Conservation (phyloP, 139 green algal species). For the Chlamydomonas schloesseri region DNA sequence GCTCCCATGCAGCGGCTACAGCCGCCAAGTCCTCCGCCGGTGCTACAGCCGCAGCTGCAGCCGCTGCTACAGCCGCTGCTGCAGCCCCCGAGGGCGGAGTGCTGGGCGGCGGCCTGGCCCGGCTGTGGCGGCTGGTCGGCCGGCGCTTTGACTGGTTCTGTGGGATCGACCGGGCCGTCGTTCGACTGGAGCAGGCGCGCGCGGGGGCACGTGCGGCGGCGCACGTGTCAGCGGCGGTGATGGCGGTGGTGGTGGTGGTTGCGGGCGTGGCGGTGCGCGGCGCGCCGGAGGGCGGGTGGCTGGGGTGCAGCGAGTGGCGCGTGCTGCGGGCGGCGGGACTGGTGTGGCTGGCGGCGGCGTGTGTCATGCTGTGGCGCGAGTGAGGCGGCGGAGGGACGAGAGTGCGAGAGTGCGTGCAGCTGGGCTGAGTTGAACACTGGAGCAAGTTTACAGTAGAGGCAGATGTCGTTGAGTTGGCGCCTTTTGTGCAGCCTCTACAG, state of each 20-base stretch:
- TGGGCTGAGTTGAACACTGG: no score
- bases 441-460: no score
- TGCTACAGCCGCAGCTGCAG: not conserved
- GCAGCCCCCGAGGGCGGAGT: not conserved
- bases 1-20: no score
- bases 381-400: no score
- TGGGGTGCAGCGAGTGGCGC: not conserved
- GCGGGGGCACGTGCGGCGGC: constrained; percentile 4
- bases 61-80: not conserved
- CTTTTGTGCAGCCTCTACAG: no score
- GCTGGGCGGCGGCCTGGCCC: not conserved
- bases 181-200: constrained; percentile 6
- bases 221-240: not conserved
- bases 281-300: no score
- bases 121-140: not conserved
- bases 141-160: constrained; percentile 65
- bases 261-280: not conserved
- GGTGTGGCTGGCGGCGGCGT: not conserved
- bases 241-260: not conserved
- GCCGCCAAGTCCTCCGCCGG: no score
- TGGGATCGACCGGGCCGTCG: constrained; percentile 17
- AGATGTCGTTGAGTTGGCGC: no score
- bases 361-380: not conserved
- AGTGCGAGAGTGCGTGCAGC: no score
- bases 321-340: not conserved